Evolutionary conservation across 257 asterid genomes (phyloP), one percentile per base, ranked within the genome.

Genomic region (Fraxinus pennsylvanica): DNA sequence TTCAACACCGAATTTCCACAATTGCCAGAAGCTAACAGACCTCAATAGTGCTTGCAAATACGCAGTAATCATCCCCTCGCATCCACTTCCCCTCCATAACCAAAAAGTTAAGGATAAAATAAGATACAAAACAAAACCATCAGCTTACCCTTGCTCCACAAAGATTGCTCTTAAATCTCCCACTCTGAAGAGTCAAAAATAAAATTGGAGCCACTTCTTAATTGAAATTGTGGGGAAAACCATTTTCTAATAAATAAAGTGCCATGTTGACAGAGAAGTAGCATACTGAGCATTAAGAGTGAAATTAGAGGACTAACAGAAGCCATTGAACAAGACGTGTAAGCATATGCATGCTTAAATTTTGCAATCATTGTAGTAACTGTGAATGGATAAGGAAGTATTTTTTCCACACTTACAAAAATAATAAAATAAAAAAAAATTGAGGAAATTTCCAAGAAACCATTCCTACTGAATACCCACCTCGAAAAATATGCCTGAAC

Each of bases 401-500:
- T 6, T 79, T 5, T 17, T n/a, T 1, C 10, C 12, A 19, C 4
- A 50, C 30, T 19, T 21, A 6, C 9, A 0, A 15, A 41, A 0
- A 47, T 25, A 25, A 25, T 25, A 25, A 25, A 25, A 25, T 25
- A 25, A 30, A 66, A 50, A 3, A 47, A 30, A 67, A 43, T 8
- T 8, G 21, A 19, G 35, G 76, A 43, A 12, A 45, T 30, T 15
- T 65, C 12, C 35, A 47, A 59, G 54, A 39, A 35, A 27, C 17
- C 66, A 22, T 73, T 50, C n/a, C 36, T 6, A 69, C 36, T 59
- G 84, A 87, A 57, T 61, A 21, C 89, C 78, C 81, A 87, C 99
- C 99, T 54, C 99, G 91, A 82, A 94, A 94, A 39, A 94, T 93
- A 82, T 94, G 99, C 86, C 97, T 82, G 78, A 94, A 94, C 86